phyloP scores from a whole-genome alignment of 192 early-diverging fungal species.

The Geranomyces variabilis region DNA sequence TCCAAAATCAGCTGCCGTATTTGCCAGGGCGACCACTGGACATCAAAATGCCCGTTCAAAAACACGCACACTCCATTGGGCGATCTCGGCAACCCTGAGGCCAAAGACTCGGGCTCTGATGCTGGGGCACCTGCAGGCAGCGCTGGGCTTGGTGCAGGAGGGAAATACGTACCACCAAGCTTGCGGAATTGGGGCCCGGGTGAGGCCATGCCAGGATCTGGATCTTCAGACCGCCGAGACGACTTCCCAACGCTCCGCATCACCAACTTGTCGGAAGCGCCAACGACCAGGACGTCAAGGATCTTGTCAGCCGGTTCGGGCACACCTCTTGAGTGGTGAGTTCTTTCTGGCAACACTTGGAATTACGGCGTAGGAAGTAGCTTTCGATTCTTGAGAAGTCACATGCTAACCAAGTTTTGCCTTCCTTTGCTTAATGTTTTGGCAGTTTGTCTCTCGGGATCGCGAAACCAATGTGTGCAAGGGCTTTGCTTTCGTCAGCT shows the following conservation, averaged over 20 bases:
- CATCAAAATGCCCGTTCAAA: constrained; percentile 97
- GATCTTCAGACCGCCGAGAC: constrained; percentile 40
- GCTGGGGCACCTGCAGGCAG: constrained; percentile 19
- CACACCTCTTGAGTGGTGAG: constrained; percentile 71
- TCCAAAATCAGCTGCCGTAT: constrained; percentile 93
- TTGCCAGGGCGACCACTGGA: constrained; percentile 97
- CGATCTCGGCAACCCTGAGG: constrained; percentile 58
- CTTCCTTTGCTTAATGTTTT: background rate
- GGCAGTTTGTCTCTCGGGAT: constrained; percentile 79
- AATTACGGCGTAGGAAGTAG: too few species aligned
- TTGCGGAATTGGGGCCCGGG: constrained; percentile 68
- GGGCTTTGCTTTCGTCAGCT: constrained; percentile 95
- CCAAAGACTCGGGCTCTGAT: background rate
- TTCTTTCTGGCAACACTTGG: too few species aligned
- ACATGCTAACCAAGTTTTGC: background rate
- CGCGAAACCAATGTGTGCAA: constrained; percentile 84
- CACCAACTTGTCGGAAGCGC: constrained; percentile 93
- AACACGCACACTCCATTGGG: constrained; percentile 84
- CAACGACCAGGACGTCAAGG: constrained; percentile 84
- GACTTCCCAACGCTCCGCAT: constrained; percentile 75
- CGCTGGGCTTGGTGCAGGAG: constrained; percentile 16
- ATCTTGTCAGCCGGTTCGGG: constrained; percentile 88
- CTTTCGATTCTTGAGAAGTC: too few species aligned
- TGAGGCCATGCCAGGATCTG: constrained; percentile 27
- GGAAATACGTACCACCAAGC: constrained; percentile 87